Percentiles rank a stretch among this genome's conserved stretches.
Evolutionary conservation across 176 grass and related monocot genomes (phyloP).

Genomic region (Calamus simplicifolius): DNA sequence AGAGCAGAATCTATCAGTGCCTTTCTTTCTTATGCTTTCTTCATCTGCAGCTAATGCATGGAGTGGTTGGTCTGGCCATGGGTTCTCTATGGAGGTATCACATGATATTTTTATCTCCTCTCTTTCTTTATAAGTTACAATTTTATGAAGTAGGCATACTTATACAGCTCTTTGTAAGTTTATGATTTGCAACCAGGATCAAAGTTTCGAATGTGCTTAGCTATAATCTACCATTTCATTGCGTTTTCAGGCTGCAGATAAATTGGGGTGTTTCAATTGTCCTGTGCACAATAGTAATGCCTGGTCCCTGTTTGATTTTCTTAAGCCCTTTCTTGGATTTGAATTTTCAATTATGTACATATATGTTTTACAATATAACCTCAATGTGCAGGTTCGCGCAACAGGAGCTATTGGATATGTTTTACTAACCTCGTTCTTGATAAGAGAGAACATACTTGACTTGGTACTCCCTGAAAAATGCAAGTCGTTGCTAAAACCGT

Average conservation of each 20-base stretch:
- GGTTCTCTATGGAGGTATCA: conserved; percentile 88
- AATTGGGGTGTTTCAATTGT: conserved; percentile 77
- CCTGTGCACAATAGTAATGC: conserved; percentile 69
- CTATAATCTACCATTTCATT: no score
- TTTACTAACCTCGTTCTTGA: conserved; percentile 77
- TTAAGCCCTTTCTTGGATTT: conserved; percentile 3
- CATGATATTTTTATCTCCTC: conserved; percentile 11
- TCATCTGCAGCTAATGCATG: conserved; percentile 80
- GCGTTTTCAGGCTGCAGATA: conserved; percentile 39
- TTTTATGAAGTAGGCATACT: no score
- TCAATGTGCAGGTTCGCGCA: conserved; percentile 48
- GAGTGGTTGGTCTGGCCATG: conserved; percentile 80
- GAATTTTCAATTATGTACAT: no score
- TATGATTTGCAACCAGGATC: no score
- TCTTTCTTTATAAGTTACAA: neutral
- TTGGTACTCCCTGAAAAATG: conserved; percentile 39
- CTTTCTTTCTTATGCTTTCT: no score
- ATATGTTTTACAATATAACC: no score
- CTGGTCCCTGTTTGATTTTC: conserved; percentile 11
- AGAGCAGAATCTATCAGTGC: no score
- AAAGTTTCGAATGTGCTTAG: no score
- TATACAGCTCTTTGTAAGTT: no score
- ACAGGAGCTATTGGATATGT: conserved; percentile 82
- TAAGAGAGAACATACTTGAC: conserved; percentile 88
- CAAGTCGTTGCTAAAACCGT: neutral